A percentile compares a stretch with the other conserved stretches of the same genome.
These are phyloP conservation scores for Cutaneotrichosporon cutaneum DNA, from an alignment of 1,284 basidiomycete genomes.

Conservation along the genomic window DNA sequence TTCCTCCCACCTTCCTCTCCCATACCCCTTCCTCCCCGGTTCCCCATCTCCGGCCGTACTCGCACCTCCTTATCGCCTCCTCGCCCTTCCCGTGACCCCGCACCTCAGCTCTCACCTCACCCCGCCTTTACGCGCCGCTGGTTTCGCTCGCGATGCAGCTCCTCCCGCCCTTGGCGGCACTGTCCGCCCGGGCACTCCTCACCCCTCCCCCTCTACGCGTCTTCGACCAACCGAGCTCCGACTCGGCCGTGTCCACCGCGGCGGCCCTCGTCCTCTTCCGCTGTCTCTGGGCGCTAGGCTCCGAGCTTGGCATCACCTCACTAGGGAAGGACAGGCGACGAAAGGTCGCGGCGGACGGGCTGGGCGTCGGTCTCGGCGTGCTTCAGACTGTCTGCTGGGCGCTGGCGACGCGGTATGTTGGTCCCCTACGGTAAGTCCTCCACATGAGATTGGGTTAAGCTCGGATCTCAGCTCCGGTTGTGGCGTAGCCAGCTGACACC, in stretches of 20 bases:
- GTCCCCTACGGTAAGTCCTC: constrained; percentile 11
- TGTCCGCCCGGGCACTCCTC: background rate
- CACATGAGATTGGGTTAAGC: background rate
- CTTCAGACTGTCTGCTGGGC: constrained; percentile 3
- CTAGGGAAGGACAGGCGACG: background rate
- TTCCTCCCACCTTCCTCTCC: background rate
- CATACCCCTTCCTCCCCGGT: background rate
- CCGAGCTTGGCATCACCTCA: background rate
- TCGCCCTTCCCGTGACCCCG: background rate
- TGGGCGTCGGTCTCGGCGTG: background rate
- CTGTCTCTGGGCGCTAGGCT: background rate
- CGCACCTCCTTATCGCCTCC: background rate
- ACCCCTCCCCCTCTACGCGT: background rate
- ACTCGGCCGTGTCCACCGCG: background rate
- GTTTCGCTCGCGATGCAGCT: background rate
- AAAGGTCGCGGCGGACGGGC: background rate
- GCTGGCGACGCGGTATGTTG: background rate
- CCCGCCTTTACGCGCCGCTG: too few species aligned
- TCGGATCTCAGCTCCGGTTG: too few species aligned
- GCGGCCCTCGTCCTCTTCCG: background rate
- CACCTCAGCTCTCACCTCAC: background rate
- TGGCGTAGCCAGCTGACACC: too few species aligned
- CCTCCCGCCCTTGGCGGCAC: background rate
- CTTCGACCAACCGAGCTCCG: background rate
- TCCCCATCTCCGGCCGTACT: background rate